Evolutionary conservation across 2,329 filamentous ascomycete species (phyloP).

Genomic region (Paecilomyces sp.): DNA sequence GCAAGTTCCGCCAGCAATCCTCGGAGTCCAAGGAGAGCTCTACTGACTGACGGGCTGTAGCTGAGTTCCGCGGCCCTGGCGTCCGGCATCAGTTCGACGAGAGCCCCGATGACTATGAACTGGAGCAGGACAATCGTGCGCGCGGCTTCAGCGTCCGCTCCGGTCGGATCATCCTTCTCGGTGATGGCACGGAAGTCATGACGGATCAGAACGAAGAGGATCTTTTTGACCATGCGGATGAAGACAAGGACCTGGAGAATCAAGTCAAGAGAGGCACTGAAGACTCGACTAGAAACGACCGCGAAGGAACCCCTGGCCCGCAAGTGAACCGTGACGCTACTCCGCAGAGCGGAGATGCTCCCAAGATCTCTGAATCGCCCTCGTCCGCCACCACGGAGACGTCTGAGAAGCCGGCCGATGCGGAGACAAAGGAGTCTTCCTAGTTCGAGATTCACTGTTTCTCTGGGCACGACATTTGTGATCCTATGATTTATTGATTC

Average conservation of each 20-base stretch:
- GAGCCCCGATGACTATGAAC: conserved; percentile 54
- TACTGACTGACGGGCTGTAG: conserved; percentile 46
- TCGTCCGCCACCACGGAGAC: conserved; percentile 30
- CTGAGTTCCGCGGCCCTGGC: conserved; percentile 77
- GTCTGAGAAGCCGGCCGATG: conserved; percentile 12
- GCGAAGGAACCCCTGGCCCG: conserved; percentile 47
- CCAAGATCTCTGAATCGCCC: conserved; percentile 30
- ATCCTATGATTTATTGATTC: neutral
- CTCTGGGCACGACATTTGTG: conserved; percentile 1
- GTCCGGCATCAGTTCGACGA: conserved; percentile 79
- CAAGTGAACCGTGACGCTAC: conserved; percentile 26
- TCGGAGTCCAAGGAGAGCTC: conserved; percentile 24
- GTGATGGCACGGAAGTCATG: conserved; percentile 87
- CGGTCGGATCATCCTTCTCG: conserved; percentile 87
- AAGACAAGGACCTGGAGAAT: conserved; percentile 75
- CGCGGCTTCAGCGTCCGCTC: conserved; percentile 66
- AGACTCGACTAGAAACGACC: conserved; percentile 32
- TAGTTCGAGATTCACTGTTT: conserved; percentile 12
- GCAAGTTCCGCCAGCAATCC: conserved; percentile 60
- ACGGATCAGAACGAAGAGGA: conserved; percentile 85
- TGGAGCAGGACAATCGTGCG: conserved; percentile 43
- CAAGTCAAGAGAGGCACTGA: conserved; percentile 63
- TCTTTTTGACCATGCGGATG: conserved; percentile 88
- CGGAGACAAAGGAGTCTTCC: conserved; percentile 19
- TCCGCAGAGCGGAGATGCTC: conserved; percentile 11